A percentile compares a stretch with the other conserved stretches of the same genome.
phyloP scores from a whole-genome alignment of 495 filamentous ascomycete genomes.

The Acidomyces sp. region DNA sequence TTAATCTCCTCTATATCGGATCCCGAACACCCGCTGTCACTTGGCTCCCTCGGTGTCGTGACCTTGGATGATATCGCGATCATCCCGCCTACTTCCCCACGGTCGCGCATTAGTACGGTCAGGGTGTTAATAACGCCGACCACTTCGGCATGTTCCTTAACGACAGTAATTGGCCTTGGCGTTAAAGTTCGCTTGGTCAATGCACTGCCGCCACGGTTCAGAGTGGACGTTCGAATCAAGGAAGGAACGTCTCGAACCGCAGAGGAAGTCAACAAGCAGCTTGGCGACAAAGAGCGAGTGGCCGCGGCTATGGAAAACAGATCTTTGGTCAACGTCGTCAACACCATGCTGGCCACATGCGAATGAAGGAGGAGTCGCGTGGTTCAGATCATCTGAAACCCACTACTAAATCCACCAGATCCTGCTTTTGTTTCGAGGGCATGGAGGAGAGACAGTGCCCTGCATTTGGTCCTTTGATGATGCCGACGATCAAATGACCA shows the following conservation, averaged over 20 bases:
- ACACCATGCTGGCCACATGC: constrained; percentile 88
- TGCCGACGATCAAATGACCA: no score
- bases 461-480: no score
- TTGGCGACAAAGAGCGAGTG: constrained; percentile 92
- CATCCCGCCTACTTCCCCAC: constrained; percentile 29
- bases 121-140: constrained; percentile 82
- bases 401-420: no score
- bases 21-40: constrained; percentile 86
- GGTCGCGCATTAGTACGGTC: constrained; percentile 40
- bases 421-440: no score
- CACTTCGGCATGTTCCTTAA: constrained; percentile 89
- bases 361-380: no score
- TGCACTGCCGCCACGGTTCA: constrained; percentile 79
- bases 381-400: no score
- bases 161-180: constrained; percentile 90
- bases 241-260: constrained; percentile 90
- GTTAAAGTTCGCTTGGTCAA: constrained; percentile 85
- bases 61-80: constrained; percentile 85
- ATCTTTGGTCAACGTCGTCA: constrained; percentile 70
- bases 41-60: constrained; percentile 85
- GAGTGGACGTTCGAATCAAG: constrained; percentile 86
- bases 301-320: constrained; percentile 90
- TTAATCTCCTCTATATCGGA: constrained; percentile 88
- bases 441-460: no score
- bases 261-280: constrained; percentile 89